Evolutionary conservation across 2,329 filamentous ascomycete genomes (phyloP), one percentile per base, ranked within the genome.

Genomic region (Seiridium cupressi): DNA sequence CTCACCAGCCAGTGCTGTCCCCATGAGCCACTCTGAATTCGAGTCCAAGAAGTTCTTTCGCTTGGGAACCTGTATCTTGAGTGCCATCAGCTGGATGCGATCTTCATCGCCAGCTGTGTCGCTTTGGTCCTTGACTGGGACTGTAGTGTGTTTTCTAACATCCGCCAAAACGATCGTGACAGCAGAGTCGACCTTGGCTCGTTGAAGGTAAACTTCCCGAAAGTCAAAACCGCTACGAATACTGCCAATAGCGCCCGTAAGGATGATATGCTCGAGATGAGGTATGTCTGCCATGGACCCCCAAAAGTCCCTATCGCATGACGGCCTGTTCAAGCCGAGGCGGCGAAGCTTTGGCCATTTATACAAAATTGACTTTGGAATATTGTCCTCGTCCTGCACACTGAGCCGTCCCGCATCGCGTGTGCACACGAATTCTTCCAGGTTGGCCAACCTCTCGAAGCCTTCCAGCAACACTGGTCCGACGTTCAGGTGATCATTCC

Each of bases 371-470:
- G 55, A 53, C 38, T 32, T 49, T 32, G 34, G 10, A 4, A 13
- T 44, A 42, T 34, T 35, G 48, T 51, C 44, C n/a, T 61, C 53
- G 47, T 51, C 36, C 4, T 11, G 36, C 34, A 61, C 36, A n/a
- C 38, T 44, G 44, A 61, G 38, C 8, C 55, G 34, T 18, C 31
- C 46, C 3, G 56, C 56, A 55, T 82, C 79, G 6, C 72, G 73
- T 26, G 81, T 71, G 64, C 77, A 79, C 47, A 78, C 76, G 59
- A 84, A 80, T 63, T 83, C 79, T 60, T 83, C 77, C 7, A 84
- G 70, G 38, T 64, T 69, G 44, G 73, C 68, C 0, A 84, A 73
- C 51, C 73, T 67, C 63, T 72, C 66, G 59, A 84, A 81, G 0
- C 78, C 81, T n/a, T 78, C 72, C 9, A 75, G 74, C 6, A 84